Evolutionary conservation across 139 green algal genomes (phyloP).

Genomic region (Volvox africanus): DNA sequence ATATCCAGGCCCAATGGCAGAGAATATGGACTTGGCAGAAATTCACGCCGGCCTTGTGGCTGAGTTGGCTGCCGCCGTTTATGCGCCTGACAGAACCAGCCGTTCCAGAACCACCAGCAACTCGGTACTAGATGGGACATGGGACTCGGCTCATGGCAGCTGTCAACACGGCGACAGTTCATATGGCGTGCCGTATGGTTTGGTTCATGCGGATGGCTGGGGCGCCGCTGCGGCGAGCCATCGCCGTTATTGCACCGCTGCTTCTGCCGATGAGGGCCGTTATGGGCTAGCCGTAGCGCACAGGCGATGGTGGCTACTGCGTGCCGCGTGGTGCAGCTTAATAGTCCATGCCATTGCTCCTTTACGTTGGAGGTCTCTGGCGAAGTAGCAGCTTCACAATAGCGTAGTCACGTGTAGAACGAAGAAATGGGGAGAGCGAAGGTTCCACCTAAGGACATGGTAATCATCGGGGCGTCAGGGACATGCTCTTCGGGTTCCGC

Average conservation of each 20-base stretch:
- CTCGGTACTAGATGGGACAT: no score
- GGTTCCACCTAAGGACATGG: no score
- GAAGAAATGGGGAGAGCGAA: no score
- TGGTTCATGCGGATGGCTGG: not conserved
- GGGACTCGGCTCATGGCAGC: no score
- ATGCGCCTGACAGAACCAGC: no score
- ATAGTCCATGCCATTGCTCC: not conserved
- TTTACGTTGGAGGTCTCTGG: not conserved
- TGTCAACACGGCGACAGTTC: no score
- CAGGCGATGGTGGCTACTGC: slow-evolving; percentile 41
- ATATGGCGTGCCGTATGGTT: not conserved
- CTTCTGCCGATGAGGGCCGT: not conserved
- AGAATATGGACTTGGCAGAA: not conserved
- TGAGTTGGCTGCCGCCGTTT: not conserved
- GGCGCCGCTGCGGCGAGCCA: not conserved
- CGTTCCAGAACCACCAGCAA: no score
- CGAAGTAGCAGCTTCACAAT: no score
- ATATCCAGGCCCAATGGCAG: not conserved
- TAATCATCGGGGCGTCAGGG: no score
- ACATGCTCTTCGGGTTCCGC: no score
- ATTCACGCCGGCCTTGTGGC: not conserved
- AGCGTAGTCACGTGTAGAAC: no score
- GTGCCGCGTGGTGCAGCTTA: slow-evolving; percentile 13
- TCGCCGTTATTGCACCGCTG: slow-evolving; percentile 3
- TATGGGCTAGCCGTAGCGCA: slow-evolving; percentile 36